Evolutionary conservation across 2,329 filamentous ascomycete species (phyloP), one percentile per base, ranked within the genome.

Genomic region (Neonectria hederae): DNA sequence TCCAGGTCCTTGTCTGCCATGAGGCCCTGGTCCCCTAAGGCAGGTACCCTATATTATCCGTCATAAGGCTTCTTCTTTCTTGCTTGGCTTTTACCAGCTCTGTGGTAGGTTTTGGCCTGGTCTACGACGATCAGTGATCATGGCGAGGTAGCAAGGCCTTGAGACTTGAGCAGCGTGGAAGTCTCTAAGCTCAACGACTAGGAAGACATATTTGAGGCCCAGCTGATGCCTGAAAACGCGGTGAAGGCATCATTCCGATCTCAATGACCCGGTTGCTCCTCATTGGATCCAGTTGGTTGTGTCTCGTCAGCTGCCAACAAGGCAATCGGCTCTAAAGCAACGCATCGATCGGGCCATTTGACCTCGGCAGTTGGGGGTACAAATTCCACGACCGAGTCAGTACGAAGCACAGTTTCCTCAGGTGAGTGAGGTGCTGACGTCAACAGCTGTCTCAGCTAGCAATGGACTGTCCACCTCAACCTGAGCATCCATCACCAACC

Each of bases 1-100:
- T 32, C 30, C 48, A 35, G 17, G 42, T 60, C 51, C 51, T 54
- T 54, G 58, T 35, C 26, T 26, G 26, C 46, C 46, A 24, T 8
- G 21, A 21, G 42, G n/a, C 42, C 21, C 38, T 9, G 9, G 17
- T 46, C 10, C 2, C 43, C 40, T 46, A 19, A 26, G 26, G 42
- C 30, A 57, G 38, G 46, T 28, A 57, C 35, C 48, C 10, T 35
- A 14, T 11, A 8, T 32, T 14, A 21, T 51, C 26, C 19, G n/a
- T 10, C 26, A 51, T 32, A 38, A 17, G 14, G 13, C 22, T 26
- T 48, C 5, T 48, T 28, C n/a, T n/a, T 28, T 48, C 4, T 13
- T 11, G 7, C 22, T 24, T 48, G 14, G 14, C 45, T 48, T 46
- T 24, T 30, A 11, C 22, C 43, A 11, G 22, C 13, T 14, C 1